Base-by-base conservation (phyloP, 148 eudicot species). In the Mesembryanthemum crystallinum region DNA sequence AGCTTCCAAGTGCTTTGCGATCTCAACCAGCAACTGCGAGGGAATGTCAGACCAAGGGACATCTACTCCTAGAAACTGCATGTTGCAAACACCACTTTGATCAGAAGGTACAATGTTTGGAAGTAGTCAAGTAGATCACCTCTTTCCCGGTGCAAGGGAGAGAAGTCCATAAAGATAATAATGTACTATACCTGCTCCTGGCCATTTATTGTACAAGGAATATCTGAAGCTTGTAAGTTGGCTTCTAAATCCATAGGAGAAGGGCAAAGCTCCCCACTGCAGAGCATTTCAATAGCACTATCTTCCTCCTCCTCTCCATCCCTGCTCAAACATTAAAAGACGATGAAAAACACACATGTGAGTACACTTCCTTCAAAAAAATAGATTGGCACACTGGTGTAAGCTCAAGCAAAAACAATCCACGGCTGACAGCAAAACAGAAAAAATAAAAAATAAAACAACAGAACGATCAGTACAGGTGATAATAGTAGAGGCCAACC, bases 11-110 rank as follows among this genome's bases (percentile, higher is more conserved):
- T 54, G 70, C 64, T 54, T 75, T 8, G 52, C 71, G 9, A 75
- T 75, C 63, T 51, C 64, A 51, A 63, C 23, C 27, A 75, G 64
- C 30, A 75, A 14, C 11, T 13, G 15, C 7, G 51, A 66, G 52
- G 71, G 62, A 25, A 75, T 30, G 45, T 65, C 63, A 66, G 63
- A 29, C 78, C 78, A 75, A 25, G 78, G 71, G 24, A 47, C 64
- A 35, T 49, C 54, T 51, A n/a, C 52, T 65, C 51, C 64, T 35
- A 49, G 49, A 55, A 51, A 37, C 59, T 75, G 49, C 61, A 17
- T 8, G 47, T 33, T 66, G 15, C 29, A 32, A 75, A 47, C 24
- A 75, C 43, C 10, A 24, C 3, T 33, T 32, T 65, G 61, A 55
- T 13, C n/a, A 35, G 21, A 37, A 49, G 52, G 72, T 63, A 65